Evolutionary conservation across 495 filamentous ascomycete species (phyloP).

Genomic region (Neurospora sp.): DNA sequence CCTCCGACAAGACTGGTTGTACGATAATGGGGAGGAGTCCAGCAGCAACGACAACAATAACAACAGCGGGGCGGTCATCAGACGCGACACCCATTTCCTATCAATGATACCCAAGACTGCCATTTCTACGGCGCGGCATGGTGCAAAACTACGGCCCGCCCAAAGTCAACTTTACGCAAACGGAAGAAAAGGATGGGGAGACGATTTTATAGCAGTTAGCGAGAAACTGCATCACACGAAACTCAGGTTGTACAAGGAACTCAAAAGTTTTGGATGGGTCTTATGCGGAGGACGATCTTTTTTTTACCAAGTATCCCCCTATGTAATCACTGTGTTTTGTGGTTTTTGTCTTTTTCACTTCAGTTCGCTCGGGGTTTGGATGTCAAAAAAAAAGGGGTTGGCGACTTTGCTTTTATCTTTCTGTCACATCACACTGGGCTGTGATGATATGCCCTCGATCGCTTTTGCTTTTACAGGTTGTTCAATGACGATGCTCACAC

Average conservation of each 20-base stretch:
- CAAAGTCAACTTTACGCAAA: background rate
- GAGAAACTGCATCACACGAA: background rate
- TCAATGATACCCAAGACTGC: background rate
- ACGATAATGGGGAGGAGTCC: constrained; percentile 24
- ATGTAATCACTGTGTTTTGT: background rate
- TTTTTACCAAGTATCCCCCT: background rate
- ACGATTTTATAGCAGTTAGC: background rate
- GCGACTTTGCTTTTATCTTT: background rate
- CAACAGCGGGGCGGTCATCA: background rate
- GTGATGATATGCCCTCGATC: constrained; percentile 2
- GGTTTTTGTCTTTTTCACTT: background rate
- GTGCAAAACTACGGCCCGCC: background rate
- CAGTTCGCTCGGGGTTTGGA: background rate
- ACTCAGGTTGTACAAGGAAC: constrained; percentile 3
- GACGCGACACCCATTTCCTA: background rate
- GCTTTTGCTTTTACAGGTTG: constrained; percentile 5
- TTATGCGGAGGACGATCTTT: background rate
- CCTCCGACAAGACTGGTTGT: constrained; percentile 17
- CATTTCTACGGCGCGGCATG: background rate
- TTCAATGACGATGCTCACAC: constrained; percentile 8
- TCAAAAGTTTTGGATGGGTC: constrained; percentile 4
- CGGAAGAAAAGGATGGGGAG: background rate
- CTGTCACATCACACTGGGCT: background rate
- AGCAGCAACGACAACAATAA: background rate
- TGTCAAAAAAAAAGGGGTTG: background rate